Evolutionary conservation across 169 alveolate genomes (phyloP).

Genomic region (Condylostoma magnum): DNA sequence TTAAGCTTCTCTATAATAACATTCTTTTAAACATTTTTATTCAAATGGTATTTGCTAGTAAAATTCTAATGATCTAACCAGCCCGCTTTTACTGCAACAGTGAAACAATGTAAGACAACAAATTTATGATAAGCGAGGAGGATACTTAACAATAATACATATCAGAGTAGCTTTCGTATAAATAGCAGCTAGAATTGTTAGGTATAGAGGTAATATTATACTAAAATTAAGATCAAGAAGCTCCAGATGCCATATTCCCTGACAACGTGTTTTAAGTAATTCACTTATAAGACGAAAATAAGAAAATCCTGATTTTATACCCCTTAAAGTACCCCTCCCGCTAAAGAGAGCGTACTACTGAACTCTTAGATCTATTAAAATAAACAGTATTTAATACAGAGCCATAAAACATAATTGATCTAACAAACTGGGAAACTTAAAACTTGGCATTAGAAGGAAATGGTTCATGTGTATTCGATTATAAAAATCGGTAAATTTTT

Average conservation of each 20-base stretch:
- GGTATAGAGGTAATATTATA: slow-evolving; percentile 3
- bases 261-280: slow-evolving; percentile 37
- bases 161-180: neutral
- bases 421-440: slow-evolving; percentile 32
- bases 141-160: neutral
- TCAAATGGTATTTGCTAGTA: no score
- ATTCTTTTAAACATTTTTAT: no score
- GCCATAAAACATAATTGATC: slow-evolving; percentile 14
- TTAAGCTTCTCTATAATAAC: no score
- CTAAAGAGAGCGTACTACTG: slow-evolving; percentile 29
- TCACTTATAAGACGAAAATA: neutral
- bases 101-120: slow-evolving; percentile 35
- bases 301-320: slow-evolving; percentile 18
- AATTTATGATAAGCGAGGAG: slow-evolving; percentile 17
- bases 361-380: slow-evolving; percentile 7
- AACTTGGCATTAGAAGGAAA: slow-evolving; percentile 35
- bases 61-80: slow-evolving; percentile 30
- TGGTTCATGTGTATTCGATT: slow-evolving; percentile 35
- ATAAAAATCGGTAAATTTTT: slow-evolving; percentile 19
- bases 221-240: slow-evolving; percentile 29
- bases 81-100: slow-evolving; percentile 21
- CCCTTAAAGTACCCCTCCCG: slow-evolving; percentile 33
- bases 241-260: slow-evolving; percentile 37
- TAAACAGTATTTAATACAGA: no score
- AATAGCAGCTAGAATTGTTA: neutral